phyloP scores from a whole-genome alignment of 768 basidiomycete species.

The Crepidotus variabilis region DNA sequence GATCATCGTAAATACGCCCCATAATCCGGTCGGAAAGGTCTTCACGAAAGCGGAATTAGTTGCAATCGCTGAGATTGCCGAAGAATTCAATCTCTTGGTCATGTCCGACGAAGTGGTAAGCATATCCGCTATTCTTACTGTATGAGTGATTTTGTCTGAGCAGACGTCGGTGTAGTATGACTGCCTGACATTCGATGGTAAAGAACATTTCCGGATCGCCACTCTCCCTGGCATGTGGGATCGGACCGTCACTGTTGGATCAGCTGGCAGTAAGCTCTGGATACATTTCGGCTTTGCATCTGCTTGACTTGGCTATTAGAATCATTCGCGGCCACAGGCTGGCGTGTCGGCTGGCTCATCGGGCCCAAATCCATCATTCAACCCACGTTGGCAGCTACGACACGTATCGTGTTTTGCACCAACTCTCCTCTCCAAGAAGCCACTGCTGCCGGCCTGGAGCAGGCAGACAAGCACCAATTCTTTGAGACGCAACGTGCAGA shows the following conservation, averaged over 20 bases:
- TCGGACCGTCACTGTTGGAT: constrained; percentile 91
- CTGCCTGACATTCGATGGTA: constrained; percentile 82
- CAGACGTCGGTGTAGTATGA: constrained; percentile 64
- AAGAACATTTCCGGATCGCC: constrained; percentile 90
- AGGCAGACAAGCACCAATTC: constrained; percentile 67
- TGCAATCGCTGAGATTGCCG: constrained; percentile 79
- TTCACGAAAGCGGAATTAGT: constrained; percentile 83
- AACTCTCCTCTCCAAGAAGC: constrained; percentile 97
- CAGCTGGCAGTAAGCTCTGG: constrained; percentile 77
- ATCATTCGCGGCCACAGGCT: constrained; percentile 95
- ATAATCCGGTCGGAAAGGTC: constrained; percentile 98
- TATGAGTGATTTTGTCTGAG: neutral
- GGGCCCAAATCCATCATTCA: constrained; percentile 78
- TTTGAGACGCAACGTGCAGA: constrained; percentile 73
- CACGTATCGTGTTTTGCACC: constrained; percentile 92
- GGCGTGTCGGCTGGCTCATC: constrained; percentile 97
- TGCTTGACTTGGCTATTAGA: constrained; percentile 42
- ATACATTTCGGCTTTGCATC: neutral
- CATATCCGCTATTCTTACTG: constrained; percentile 9
- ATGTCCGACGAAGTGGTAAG: constrained; percentile 96
- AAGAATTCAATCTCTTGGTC: constrained; percentile 89
- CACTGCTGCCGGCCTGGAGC: constrained; percentile 83
- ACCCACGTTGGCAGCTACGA: constrained; percentile 86
- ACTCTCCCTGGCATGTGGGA: constrained; percentile 99
- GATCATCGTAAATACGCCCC: constrained; percentile 94